Evolutionary conservation across 1,284 basidiomycete genomes (phyloP).

Genomic region (Trichosporon faecale): DNA sequence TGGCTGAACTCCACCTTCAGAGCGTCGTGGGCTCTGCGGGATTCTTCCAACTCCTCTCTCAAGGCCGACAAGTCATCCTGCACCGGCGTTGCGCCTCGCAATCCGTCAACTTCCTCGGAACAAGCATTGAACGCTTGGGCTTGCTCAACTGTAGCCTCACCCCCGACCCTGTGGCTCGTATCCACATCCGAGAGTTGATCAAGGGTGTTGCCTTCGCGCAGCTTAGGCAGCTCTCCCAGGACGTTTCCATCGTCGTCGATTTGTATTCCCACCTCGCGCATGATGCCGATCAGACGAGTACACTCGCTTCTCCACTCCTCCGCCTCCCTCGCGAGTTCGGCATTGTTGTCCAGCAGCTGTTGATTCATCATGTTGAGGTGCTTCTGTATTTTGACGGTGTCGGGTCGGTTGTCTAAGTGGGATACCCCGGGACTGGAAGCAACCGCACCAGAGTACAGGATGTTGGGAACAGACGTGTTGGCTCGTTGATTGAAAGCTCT

Average conservation of each 20-base stretch:
- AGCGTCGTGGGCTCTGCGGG: conserved; percentile 23
- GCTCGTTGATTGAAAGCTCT: conserved; percentile 28
- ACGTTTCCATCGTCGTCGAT: conserved; percentile 28
- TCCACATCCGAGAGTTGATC: not conserved
- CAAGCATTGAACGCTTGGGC: too few relatives aligned
- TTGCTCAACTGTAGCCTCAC: not conserved
- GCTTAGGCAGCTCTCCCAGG: not conserved
- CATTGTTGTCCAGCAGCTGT: conserved; percentile 44
- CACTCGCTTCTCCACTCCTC: conserved; percentile 45
- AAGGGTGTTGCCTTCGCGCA: not conserved
- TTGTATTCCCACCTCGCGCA: conserved; percentile 38
- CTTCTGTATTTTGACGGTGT: conserved; percentile 49
- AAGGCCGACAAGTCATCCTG: not conserved
- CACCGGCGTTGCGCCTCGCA: not conserved
- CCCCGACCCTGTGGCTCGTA: not conserved
- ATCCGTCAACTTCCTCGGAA: conserved; percentile 25
- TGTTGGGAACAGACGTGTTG: conserved; percentile 46
- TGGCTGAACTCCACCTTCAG: conserved; percentile 37
- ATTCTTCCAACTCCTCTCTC: conserved; percentile 28
- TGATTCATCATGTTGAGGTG: conserved; percentile 52
- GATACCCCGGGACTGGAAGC: conserved; percentile 18
- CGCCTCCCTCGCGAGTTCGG: conserved; percentile 41
- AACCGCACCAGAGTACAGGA: conserved; percentile 27
- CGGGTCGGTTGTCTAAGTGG: conserved; percentile 37
- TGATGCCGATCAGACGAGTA: conserved; percentile 26